phyloP scores from a whole-genome alignment of 495 filamentous ascomycete species.

The Hypoxylon rickii region DNA sequence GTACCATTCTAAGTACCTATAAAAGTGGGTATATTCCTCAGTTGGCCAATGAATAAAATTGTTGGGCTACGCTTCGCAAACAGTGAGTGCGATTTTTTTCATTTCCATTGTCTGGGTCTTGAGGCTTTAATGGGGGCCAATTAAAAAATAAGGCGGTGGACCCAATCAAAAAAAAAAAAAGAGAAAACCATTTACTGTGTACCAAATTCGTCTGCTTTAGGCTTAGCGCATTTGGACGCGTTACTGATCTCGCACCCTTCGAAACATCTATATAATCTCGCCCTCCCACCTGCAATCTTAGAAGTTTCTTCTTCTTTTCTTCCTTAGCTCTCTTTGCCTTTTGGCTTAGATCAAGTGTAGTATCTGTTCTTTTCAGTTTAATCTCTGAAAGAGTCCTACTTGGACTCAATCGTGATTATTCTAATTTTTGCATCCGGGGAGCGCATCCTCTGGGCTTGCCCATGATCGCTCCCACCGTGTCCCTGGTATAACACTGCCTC shows the following conservation, averaged over 20 bases:
- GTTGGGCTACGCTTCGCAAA: too few relatives aligned
- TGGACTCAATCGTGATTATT: slow-evolving; percentile 80
- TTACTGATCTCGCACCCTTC: not conserved
- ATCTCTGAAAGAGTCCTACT: slow-evolving; percentile 70
- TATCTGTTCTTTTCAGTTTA: slow-evolving; percentile 99
- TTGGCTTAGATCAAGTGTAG: slow-evolving; percentile 98
- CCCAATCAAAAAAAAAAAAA: too few relatives aligned
- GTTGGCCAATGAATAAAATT: too few relatives aligned
- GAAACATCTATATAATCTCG: slow-evolving; percentile 1
- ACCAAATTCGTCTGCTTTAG: not conserved
- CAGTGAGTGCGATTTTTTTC: too few relatives aligned
- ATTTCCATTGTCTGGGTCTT: too few relatives aligned
- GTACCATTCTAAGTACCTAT: not conserved
- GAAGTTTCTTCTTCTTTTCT: slow-evolving; percentile 38
- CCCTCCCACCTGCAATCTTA: not conserved
- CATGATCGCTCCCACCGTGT: slow-evolving; percentile 75
- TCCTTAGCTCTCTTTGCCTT: slow-evolving; percentile 63
- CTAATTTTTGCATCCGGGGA: slow-evolving; percentile 70
- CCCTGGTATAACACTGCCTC: slow-evolving; percentile 88
- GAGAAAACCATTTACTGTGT: too few relatives aligned
- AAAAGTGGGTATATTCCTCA: too few relatives aligned
- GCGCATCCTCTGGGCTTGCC: slow-evolving; percentile 79
- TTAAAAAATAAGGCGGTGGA: too few relatives aligned
- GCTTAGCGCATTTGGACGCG: not conserved
- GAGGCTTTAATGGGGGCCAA: not conserved